Evolutionary conservation across 2,329 filamentous ascomycete genomes (phyloP), one percentile per base, ranked within the genome.

Genomic region (Westerdykella sp.): DNA sequence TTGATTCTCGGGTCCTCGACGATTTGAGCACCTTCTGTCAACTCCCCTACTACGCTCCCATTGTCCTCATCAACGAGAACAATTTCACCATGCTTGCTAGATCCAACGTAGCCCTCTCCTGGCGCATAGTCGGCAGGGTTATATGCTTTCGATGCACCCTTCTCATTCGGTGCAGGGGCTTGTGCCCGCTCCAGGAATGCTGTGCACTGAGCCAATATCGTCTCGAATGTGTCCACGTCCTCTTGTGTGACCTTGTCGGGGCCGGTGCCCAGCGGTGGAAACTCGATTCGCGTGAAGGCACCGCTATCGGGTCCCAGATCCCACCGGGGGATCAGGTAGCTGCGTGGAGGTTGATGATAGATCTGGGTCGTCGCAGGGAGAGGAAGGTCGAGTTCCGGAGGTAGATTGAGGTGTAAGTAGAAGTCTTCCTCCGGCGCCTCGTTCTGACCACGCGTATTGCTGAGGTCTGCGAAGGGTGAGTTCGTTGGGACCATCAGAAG

Each of bases 141-240:
- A 68, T 97, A 97, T 32, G 64, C 48, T 42, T 65, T 63, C 32
- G 58, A 47, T 22, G 52, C 50, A 43, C 54, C 59, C 40, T 66
- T 63, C 49, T 67, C 51, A 42, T 56, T 57, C 15, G 66, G 54
- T 21, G 74, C 82, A 6, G 86, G 81, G n/a, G 61, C 56, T 34
- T 83, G 75, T 9, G 87, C 84, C 36, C 89, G 81, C 67, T 97
- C 91, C 4, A 95, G 78, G 66, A 98, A 97, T 2, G 91, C 87
- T 2, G 91, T 97, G 68, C 91, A 97, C 69, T 97, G 89, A n/a
- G 91, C 91, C 40, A 97, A 76, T 51, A 97, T 97, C 3, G 91
- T 96, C 73, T 97, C 91, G 60, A 96, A 97, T 1, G 91, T 97
- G 63, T 96, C 89, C 34, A 95, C 76, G 65, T 96, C 91, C 64